Conservation (phyloP, 1,284 basidiomycete species). For the Ganoderma leucocontextum region DNA sequence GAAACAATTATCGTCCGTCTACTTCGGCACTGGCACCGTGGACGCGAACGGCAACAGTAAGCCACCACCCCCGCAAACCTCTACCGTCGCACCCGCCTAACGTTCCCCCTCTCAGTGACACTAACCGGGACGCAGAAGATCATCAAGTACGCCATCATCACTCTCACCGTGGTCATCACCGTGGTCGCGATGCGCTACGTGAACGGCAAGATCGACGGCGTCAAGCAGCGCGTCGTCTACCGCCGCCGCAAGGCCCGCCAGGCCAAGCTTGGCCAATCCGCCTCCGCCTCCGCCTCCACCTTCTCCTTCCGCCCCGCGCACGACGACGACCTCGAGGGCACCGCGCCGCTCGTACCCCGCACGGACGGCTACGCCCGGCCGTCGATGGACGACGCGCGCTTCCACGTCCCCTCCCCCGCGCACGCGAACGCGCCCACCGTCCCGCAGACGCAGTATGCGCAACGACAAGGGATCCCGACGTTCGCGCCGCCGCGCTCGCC, state of each 20-base stretch:
- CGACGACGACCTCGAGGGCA: neutral
- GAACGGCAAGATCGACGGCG: slow-evolving; percentile 74
- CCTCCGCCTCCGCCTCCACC: neutral
- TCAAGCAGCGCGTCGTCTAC: slow-evolving; percentile 78
- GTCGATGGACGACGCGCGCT: neutral
- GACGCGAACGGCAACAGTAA: slow-evolving; percentile 42
- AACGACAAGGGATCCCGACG: neutral
- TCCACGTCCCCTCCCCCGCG: neutral
- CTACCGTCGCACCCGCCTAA: neutral
- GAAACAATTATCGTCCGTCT: slow-evolving; percentile 80
- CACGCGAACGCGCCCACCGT: neutral
- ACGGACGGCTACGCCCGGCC: neutral
- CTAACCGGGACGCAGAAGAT: slow-evolving; percentile 52
- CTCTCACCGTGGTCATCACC: slow-evolving; percentile 74
- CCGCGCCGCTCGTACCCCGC: neutral
- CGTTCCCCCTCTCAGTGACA: slow-evolving; percentile 23
- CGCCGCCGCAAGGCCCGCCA: slow-evolving; percentile 55
- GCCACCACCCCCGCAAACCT: neutral
- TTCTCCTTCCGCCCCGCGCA: neutral
- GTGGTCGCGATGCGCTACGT: slow-evolving; percentile 86
- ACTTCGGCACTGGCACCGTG: slow-evolving; percentile 55
- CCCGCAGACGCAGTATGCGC: neutral
- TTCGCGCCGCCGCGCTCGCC: slow-evolving; percentile 8
- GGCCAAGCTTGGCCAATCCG: neutral
- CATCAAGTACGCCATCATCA: slow-evolving; percentile 70